phyloP scores from a whole-genome alignment of 371 early-diverging fungal genomes.

The Rhizomucor miehei region DNA sequence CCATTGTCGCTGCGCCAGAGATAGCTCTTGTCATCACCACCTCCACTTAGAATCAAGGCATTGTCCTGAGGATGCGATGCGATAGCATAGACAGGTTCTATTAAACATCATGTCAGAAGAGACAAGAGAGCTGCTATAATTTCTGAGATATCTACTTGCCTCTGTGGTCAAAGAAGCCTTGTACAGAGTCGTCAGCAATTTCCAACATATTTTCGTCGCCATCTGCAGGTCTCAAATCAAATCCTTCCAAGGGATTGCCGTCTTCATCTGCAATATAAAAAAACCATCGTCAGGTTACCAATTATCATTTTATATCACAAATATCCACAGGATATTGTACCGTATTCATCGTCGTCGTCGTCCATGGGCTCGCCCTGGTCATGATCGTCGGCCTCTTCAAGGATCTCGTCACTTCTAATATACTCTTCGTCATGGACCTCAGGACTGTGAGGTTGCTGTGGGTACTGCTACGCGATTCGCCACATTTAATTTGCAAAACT shows the following conservation, averaged over 20 bases:
- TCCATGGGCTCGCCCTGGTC: slow-evolving; percentile 24
- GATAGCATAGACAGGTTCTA: slow-evolving; percentile 87
- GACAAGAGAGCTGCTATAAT: not conserved
- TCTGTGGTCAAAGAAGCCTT: slow-evolving; percentile 90
- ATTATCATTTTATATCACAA: no score
- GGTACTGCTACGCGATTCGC: no score
- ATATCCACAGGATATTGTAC: not conserved
- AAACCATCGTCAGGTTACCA: not conserved
- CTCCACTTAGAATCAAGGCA: slow-evolving; percentile 74
- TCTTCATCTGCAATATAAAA: not conserved
- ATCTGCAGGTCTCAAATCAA: slow-evolving; percentile 35
- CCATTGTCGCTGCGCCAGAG: slow-evolving; percentile 89
- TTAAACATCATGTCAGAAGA: not conserved
- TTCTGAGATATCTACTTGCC: slow-evolving; percentile 39
- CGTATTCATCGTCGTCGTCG: slow-evolving; percentile 14
- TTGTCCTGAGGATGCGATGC: slow-evolving; percentile 79
- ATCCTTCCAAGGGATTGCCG: slow-evolving; percentile 24
- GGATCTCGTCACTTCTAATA: slow-evolving; percentile 17
- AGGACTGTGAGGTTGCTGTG: no score
- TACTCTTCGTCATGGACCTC: slow-evolving; percentile 24
- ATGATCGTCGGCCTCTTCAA: slow-evolving; percentile 10
- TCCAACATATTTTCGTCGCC: slow-evolving; percentile 62
- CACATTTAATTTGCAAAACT: no score
- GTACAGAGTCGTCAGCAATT: slow-evolving; percentile 85
- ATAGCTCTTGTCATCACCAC: slow-evolving; percentile 92